Base-by-base conservation (phyloP, 148 eudicot species). In the Rhododendron mucronatum region DNA sequence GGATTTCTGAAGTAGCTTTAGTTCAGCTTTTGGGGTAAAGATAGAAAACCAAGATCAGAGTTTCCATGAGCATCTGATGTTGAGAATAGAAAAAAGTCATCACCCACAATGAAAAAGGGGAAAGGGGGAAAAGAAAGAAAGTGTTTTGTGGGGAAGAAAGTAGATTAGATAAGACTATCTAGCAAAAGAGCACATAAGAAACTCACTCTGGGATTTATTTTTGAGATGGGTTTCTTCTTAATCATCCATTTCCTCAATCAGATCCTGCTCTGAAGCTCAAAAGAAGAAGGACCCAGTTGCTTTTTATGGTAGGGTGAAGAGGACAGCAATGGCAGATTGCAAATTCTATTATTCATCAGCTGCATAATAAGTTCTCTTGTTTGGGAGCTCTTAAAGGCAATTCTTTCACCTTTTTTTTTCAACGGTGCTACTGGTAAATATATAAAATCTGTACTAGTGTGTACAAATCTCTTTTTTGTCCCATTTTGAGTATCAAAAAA, bases 301-400 rank as follows among this genome's bases (percentile, higher is more conserved):
- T 35, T 48, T 41, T 48, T 21, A 48, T 50, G 67, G 80, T 18
- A 45, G 55, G 33, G 82, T 51, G 47, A 71, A 35, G 69, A 80
- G 47, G 39, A 28, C 7, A 37, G 15, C 65, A 30, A 59, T 33
- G 30, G 50, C 1, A 37, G 86, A 18, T 1, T 74, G 30, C 55
- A 8, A 15, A 30, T 83, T 15, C 45, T 7, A 71, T 18, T 41
- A 39, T 77, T 39, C 1, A n/a, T 50, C 88, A 28, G 65, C 67
- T 80, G 37, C 85, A 67, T 47, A 90, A 86, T 90, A 83, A 90
- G 61, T 86, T 86, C n/a, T 87, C 81, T 90, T 90, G 91, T 90
- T 88, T 88, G 86, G 86, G 83, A 83, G 87, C 88, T 80, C 91
- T 79, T 90, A 75, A 90, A 86, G 51, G 86, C 89, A 21, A 55